phyloP scores from a whole-genome alignment of 1,284 basidiomycete species.

The Singerocomus rubriflavus region DNA sequence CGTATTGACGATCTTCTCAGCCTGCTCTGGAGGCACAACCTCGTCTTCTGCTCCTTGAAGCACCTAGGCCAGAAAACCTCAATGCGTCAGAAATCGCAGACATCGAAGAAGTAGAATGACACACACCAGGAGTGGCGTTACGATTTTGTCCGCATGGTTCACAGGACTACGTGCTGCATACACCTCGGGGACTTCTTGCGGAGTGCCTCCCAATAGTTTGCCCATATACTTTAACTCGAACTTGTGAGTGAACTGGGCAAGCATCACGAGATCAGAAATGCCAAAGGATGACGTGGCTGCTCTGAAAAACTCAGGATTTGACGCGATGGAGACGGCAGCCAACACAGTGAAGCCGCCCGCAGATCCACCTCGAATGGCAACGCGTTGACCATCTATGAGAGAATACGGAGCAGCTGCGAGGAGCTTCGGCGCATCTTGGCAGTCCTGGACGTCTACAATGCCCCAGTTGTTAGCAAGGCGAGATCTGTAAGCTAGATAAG shows the following conservation, averaged over 20 bases:
- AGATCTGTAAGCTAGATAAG: constrained; percentile 17
- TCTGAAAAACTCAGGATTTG: constrained; percentile 34
- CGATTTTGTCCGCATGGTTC: constrained; percentile 24
- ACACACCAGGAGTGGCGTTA: constrained; percentile 25
- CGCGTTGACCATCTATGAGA: constrained; percentile 41
- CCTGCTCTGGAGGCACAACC: constrained; percentile 52
- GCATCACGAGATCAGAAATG: constrained; percentile 48
- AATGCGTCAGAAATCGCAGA: not conserved
- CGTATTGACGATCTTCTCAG: constrained; percentile 43
- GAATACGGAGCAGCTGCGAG: constrained; percentile 22
- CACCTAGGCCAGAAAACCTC: constrained; percentile 31
- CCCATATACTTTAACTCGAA: constrained; percentile 58
- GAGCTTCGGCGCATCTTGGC: constrained; percentile 25
- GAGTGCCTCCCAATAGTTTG: constrained; percentile 55
- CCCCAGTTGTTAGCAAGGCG: constrained; percentile 33
- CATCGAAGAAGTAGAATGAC: too few relatives aligned
- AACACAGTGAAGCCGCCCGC: constrained; percentile 64
- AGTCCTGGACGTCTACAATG: constrained; percentile 30
- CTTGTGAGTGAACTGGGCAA: constrained; percentile 62
- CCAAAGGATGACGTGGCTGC: constrained; percentile 46
- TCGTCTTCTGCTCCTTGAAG: constrained; percentile 50
- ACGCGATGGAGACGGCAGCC: constrained; percentile 40
- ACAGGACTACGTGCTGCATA: constrained; percentile 30
- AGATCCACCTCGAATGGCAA: constrained; percentile 58
- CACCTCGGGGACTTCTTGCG: constrained; percentile 23